These are phyloP conservation scores for Beta lomatogona DNA, from an alignment of 179 eudicot genomes.

Conservation along the genomic window DNA sequence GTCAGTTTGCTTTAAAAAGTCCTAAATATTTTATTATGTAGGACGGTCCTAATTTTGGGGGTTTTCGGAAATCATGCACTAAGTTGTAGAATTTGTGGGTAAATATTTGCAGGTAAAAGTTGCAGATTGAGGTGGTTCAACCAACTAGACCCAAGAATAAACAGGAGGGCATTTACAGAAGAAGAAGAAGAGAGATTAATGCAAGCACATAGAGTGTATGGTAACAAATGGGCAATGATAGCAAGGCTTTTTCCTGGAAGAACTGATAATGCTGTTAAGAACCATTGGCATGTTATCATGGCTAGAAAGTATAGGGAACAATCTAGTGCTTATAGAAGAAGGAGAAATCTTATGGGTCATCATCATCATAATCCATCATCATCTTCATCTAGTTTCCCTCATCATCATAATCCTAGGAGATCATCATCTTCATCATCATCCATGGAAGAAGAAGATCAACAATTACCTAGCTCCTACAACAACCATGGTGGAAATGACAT, in stretches of 20 bases:
- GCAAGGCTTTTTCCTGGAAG: constrained; percentile 78
- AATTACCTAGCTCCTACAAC: constrained; percentile 8
- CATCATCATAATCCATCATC: constrained; percentile 13
- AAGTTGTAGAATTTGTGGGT: too few relatives aligned
- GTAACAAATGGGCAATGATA: constrained; percentile 83
- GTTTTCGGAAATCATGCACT: too few relatives aligned
- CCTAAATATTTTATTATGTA: too few relatives aligned
- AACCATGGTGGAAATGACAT: neutral
- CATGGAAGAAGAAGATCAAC: constrained; percentile 33
- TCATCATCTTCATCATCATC: constrained; percentile 37
- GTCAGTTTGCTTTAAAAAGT: too few relatives aligned
- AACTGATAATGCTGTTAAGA: constrained; percentile 80
- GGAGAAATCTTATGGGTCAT: constrained; percentile 31
- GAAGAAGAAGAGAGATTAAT: constrained; percentile 71
- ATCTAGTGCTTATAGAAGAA: constrained; percentile 54
- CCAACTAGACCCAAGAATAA: constrained; percentile 80
- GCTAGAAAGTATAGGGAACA: constrained; percentile 72
- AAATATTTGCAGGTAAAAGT: constrained; percentile 52
- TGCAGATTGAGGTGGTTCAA: constrained; percentile 86
- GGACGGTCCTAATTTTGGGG: too few relatives aligned
- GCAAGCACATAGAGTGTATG: constrained; percentile 71
- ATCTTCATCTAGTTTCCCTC: constrained; percentile 14
- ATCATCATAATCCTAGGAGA: constrained; percentile 11
- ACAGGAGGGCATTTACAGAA: constrained; percentile 70
- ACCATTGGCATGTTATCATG: constrained; percentile 87